Evolutionary conservation across 2,329 filamentous ascomycete genomes (phyloP), one percentile per base, ranked within the genome.

Genomic region (Colletotrichum musicola): DNA sequence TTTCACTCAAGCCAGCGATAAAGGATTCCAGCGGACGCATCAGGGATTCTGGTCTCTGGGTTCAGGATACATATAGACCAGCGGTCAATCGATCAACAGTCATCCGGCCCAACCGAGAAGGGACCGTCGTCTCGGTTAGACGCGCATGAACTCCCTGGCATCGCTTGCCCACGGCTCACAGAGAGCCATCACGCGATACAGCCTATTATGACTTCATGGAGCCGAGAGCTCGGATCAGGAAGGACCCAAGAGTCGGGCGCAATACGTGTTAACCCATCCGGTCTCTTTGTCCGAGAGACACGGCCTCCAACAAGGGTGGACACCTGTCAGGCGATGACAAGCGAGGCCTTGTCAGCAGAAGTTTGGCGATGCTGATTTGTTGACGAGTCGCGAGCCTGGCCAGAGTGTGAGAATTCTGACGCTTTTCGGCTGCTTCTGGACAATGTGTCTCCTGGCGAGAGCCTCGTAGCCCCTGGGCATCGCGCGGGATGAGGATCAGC

Each of bases 161-260:
- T 58, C 64, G 64, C 60, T 68, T 68, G 46, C 35, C 40, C 25
- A 20, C 60, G 64, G 64, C 64, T 68, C 54, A 68, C 25, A 4
- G 25, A 44, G 46, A 53, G 40, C 46, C 35, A 59, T 68, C 49
- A 65, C 62, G 65, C 62, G 55, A 68, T 68, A 25, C 16, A 50
- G 40, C 30, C 61, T 59, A 54, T 49, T 30, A 65, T 68, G 62
- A 35, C 49, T 68, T 55, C 30, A 68, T 68, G 40, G 27, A 22
- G 65, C 61, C 65, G 30, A 65, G 65, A 54, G 20, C 2, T 65
- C 49, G 27, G 20, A 68, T 56, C 20, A 53, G 61, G 65, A 68
- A 68, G 65, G 62, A 65, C 51, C 49, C 55, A 56, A 68, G 65
- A 65, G 22, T 20, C 35, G 10, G 18, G 9, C 16, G 1, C 40